These are phyloP conservation scores for Fraxinus sp. DNA, from an alignment of 305 asterid species.

Conservation along the genomic window DNA sequence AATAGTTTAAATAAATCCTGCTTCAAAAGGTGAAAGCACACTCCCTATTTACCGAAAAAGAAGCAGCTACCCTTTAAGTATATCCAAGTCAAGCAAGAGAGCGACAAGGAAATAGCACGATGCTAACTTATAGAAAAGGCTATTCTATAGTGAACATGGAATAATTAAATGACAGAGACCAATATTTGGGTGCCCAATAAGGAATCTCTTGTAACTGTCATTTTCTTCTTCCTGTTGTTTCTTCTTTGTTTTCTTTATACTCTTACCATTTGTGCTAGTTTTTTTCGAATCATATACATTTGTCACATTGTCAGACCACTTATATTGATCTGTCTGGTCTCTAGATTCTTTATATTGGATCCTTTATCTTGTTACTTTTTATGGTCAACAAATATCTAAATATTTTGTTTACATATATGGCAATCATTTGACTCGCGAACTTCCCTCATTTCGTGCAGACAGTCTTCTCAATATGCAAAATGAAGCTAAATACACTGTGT, in stretches of 20 bases:
- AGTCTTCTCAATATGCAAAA: background rate
- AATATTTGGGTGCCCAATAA: background rate
- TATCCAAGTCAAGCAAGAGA: constrained; percentile 1
- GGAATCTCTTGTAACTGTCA: background rate
- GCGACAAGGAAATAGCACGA: background rate
- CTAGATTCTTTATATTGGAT: background rate
- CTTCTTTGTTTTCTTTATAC: background rate
- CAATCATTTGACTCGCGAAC: background rate
- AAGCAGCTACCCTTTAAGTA: constrained; percentile 4
- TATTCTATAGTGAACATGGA: background rate
- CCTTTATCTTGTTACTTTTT: background rate
- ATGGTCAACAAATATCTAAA: background rate
- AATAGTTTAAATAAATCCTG: background rate
- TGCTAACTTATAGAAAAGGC: background rate
- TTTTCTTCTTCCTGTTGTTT: constrained; percentile 1
- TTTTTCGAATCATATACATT: background rate
- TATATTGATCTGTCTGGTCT: background rate
- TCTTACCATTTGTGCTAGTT: background rate
- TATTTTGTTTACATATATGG: background rate
- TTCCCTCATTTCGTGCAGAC: background rate
- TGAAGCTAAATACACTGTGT: background rate
- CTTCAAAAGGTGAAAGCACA: background rate
- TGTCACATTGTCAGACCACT: background rate
- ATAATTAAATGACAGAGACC: background rate
- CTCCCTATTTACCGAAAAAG: background rate